phyloP scores from a whole-genome alignment of 2,329 filamentous ascomycete genomes.

The Aspergillus fijiensis region DNA sequence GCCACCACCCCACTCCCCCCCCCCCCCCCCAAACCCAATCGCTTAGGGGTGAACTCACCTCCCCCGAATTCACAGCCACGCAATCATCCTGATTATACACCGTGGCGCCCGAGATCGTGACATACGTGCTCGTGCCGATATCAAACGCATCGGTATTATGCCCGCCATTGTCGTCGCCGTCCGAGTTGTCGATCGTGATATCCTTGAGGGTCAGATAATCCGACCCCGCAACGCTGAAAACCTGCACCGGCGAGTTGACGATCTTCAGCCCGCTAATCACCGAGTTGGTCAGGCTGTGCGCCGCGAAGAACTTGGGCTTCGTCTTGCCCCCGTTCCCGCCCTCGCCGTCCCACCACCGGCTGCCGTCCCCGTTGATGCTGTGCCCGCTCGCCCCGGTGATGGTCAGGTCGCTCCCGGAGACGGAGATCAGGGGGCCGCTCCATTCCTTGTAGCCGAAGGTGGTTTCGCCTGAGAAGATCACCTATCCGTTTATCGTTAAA shows the following conservation, averaged over 20 bases:
- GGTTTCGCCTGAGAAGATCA: slow-evolving; percentile 66
- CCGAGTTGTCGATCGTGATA: no score
- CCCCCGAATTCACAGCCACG: no score
- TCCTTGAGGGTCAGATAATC: slow-evolving; percentile 2
- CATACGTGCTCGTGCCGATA: no score
- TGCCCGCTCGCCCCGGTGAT: slow-evolving; percentile 54
- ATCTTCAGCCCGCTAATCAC: slow-evolving; percentile 35
- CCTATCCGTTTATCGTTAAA: slow-evolving; percentile 24
- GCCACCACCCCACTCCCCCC: no score
- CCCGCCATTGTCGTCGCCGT: no score
- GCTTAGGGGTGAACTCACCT: no score
- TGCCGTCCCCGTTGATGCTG: slow-evolving; percentile 57
- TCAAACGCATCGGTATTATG: no score
- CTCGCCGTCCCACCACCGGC: slow-evolving; percentile 59
- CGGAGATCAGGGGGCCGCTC: slow-evolving; percentile 62
- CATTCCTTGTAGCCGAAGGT: slow-evolving; percentile 66
- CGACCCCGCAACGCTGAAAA: slow-evolving; percentile 31
- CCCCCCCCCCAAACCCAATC: no score
- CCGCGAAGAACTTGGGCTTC: slow-evolving; percentile 66
- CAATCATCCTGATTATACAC: no score
- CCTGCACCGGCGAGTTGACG: slow-evolving; percentile 41
- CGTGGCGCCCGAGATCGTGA: no score
- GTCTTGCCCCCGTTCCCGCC: slow-evolving; percentile 61
- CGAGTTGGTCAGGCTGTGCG: slow-evolving; percentile 35
- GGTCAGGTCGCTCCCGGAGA: slow-evolving; percentile 58